These are phyloP conservation scores for Thermomyces lanuginosus DNA, from an alignment of 2,329 filamentous ascomycete genomes.

Conservation along the genomic window DNA sequence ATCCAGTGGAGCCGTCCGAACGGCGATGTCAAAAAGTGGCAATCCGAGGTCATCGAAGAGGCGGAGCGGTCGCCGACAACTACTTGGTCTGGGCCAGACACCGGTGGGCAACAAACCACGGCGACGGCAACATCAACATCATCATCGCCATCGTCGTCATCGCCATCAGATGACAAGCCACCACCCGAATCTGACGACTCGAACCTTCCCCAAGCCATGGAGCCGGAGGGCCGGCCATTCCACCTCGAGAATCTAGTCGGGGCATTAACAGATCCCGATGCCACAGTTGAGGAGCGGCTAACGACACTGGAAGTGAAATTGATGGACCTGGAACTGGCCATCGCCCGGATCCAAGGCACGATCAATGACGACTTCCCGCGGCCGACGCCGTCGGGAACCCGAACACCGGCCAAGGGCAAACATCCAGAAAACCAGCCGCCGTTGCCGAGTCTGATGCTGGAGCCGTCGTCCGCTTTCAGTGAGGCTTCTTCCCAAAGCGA, in stretches of 20 bases:
- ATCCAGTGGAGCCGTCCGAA: constrained; percentile 28
- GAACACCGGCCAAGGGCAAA: constrained; percentile 5
- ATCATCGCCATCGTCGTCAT: too few relatives aligned
- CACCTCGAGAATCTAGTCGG: constrained; percentile 24
- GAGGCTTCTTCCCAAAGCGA: constrained; percentile 7
- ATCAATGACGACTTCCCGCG: constrained; percentile 9
- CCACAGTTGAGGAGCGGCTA: constrained; percentile 30
- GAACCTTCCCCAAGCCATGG: constrained; percentile 8
- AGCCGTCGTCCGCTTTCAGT: constrained; percentile 6
- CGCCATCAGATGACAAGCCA: constrained; percentile 1
- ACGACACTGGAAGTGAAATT: constrained; percentile 35
- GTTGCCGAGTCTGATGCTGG: constrained; percentile 4
- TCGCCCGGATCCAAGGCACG: constrained; percentile 30
- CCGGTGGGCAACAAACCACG: too few relatives aligned
- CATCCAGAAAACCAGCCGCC: constrained; percentile 6
- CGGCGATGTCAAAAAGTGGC: constrained; percentile 24
- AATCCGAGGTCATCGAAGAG: constrained; percentile 17
- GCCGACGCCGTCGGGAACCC: constrained; percentile 6
- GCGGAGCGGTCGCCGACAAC: too few relatives aligned
- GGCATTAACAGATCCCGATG: constrained; percentile 24
- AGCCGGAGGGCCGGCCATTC: constrained; percentile 14
- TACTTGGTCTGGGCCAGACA: too few relatives aligned
- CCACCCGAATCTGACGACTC: constrained; percentile 3
- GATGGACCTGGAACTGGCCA: constrained; percentile 34
- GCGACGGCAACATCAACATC: background rate